Base-by-base conservation (phyloP, 768 basidiomycete genomes). In the Mycena galopus region DNA sequence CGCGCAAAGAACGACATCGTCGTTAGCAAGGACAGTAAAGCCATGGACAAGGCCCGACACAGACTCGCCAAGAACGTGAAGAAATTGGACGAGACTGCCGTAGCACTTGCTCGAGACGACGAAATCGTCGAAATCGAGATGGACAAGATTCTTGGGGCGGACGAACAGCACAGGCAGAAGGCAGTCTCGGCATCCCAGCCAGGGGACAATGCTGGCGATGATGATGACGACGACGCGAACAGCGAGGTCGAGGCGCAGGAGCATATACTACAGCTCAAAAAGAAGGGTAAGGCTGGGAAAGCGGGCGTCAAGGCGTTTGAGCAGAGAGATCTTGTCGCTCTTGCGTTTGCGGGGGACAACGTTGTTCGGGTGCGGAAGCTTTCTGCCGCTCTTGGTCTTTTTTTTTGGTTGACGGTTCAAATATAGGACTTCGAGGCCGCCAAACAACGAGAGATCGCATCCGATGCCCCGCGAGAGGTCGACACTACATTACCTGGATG, bases 271-370 rank as follows among this genome's bases (percentile, higher is more conserved):
- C 76, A 77, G 0, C 76, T 87, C 1, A 79, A 81, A 61, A 65
- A 74, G 64, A 91, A 87, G 78, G 84, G 79, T 67, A 90, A 86
- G 79, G 82, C 62, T 63, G 85, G 77, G 75, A 76, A 50, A 80
- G 78, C 58, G 17, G 84, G 84, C 27, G 79, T 89, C 0, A 88
- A 87, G 63, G 93, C 94, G 0, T 96, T 98, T 82, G 87, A 94
- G 79, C 97, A 99, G 81, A 88, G 95, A 44, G 96, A 99, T 75
- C 86, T 99, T 16, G 96, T 99, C 16, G 94, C 96, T 1, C 91
- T 91, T 65, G 98, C 98, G 0, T 99, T 99, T 84, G 97, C 97
- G 2, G 97, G 96, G 3, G 98, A 99, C 81, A 95, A 99, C 74
- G 97, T 99, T 35, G 91, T 98, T 8, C 91, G 94, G 82, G 96